Base-by-base conservation (phyloP, 1,139 yeast species). In the Suhomyces bokatorum region DNA sequence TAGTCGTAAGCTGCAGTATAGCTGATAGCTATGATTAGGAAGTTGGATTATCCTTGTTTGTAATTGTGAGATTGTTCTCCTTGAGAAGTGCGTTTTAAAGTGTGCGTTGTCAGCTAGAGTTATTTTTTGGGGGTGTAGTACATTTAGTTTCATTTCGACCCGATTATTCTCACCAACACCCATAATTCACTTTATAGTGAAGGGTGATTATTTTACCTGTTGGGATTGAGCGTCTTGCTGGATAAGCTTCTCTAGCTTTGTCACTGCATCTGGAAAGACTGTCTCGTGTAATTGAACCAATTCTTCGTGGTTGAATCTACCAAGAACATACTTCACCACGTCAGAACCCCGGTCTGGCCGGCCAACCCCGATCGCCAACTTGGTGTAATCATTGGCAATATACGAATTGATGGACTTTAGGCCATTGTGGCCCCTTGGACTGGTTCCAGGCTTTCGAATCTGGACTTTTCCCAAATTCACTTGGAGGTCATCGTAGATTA, bases 341-440 rank as follows among this genome's bases (percentile, higher is more conserved):
- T 61, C 66, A 68, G 48, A 73, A 62, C 11, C 64, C 6, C 59
- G 66, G 1, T 54, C 49, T 0, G 91, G 86, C 43, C 87, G 70
- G 2, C 87, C 95, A 17, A 89, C 84, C 0, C 97, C 97, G 9
- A 89, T 68, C 12, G 85, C 78, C 6, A 88, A 58, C 47, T 84
- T 76, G 11, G 76, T 70, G 53, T 80, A 82, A 2, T 74, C 73
- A 45, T 65, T 66, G 2, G 13, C 77, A 32, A 77, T 54, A 20
- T 50, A 45, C 14, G 60, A 56, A 39, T 75, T 75, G 14, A 87
- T 75, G 32, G 85, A 78, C 51, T 77, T 73, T 36, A 89, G 68
- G 0, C 97, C 97, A 58, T 87, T 88, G 56, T 89, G 97, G 0
- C 96, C 96, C 46, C 89, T 66, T 10, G 81, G 74, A 46, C 87